Percentiles rank a stretch among this genome's conserved stretches.
Conservation (phyloP, 1,284 basidiomycete species). For the Wolfiporia cocos region DNA sequence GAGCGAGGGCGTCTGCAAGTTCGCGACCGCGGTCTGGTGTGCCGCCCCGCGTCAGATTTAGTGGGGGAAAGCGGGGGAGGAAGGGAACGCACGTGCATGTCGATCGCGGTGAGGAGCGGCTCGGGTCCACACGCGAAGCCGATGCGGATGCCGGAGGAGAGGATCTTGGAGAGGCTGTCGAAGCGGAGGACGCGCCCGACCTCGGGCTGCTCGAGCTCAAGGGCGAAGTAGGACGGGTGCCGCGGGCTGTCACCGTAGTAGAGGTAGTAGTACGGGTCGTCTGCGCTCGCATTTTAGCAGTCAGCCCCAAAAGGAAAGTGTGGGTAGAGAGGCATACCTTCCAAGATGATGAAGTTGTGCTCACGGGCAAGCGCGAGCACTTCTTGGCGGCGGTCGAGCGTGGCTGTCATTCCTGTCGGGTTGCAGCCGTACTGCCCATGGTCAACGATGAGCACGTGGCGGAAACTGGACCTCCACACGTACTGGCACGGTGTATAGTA, state of each 20-base stretch:
- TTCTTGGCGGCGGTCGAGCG: slow-evolving; percentile 69
- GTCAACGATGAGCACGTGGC: slow-evolving; percentile 2
- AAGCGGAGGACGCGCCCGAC: slow-evolving; percentile 81
- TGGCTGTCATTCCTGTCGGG: slow-evolving; percentile 77
- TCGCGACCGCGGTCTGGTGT: slow-evolving; percentile 29
- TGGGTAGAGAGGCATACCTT: slow-evolving; percentile 51
- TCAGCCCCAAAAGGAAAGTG: background rate
- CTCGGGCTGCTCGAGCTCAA: slow-evolving; percentile 57
- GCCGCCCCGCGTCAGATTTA: too few species aligned
- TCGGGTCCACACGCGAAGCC: slow-evolving; percentile 83
- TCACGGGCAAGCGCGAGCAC: slow-evolving; percentile 72
- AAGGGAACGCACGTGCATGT: slow-evolving; percentile 52
- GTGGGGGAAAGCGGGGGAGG: background rate
- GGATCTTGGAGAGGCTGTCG: slow-evolving; percentile 85
- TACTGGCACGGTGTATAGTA: slow-evolving; percentile 80
- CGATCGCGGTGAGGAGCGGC: slow-evolving; percentile 68
- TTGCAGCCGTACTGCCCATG: slow-evolving; percentile 74
- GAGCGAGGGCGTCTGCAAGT: slow-evolving; percentile 75
- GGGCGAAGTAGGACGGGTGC: slow-evolving; percentile 72
- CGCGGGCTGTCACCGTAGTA: slow-evolving; percentile 64
- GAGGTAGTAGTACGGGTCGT: slow-evolving; percentile 76
- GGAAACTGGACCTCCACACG: slow-evolving; percentile 17
- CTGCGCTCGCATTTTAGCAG: slow-evolving; percentile 26
- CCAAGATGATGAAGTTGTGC: slow-evolving; percentile 80
- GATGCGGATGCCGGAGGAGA: slow-evolving; percentile 77